A percentile compares a stretch with the other conserved stretches of the same genome.
These are phyloP conservation scores for Veloporphyrellus conicus DNA, from an alignment of 1,284 basidiomycete genomes.

Conservation along the genomic window DNA sequence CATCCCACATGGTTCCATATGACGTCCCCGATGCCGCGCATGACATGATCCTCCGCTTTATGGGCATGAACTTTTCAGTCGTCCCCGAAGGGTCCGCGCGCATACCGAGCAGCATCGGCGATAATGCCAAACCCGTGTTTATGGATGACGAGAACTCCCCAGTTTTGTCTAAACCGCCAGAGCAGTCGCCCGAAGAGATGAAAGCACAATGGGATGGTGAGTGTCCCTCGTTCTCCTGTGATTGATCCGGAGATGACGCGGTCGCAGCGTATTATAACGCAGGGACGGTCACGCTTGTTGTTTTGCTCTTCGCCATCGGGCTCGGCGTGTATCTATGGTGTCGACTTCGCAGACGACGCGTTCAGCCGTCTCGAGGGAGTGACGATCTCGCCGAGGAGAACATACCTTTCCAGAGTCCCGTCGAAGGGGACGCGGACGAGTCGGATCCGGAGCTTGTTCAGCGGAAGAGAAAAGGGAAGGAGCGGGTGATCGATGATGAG, in stretches of 20 bases:
- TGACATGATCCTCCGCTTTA: conserved; percentile 98
- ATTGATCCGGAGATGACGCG: background rate
- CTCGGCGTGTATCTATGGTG: conserved; percentile 75
- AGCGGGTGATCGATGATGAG: conserved; percentile 31
- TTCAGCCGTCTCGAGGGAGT: conserved; percentile 38
- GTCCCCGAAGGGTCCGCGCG: conserved; percentile 71
- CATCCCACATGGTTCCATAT: conserved; percentile 92
- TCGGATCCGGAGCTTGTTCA: conserved; percentile 29
- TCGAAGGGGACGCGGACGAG: conserved; percentile 35
- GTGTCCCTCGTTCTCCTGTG: conserved; percentile 15
- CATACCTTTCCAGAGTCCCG: conserved; percentile 45
- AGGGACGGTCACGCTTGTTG: conserved; percentile 78
- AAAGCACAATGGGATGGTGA: conserved; percentile 83
- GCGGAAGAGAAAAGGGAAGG: conserved; percentile 41
- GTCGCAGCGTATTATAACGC: conserved; percentile 83
- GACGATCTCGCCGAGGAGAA: conserved; percentile 43
- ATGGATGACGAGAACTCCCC: conserved; percentile 41
- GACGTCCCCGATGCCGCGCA: conserved; percentile 87
- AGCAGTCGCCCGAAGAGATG: conserved; percentile 59
- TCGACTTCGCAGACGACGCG: conserved; percentile 46
- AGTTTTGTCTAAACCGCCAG: conserved; percentile 35
- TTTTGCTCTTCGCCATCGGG: conserved; percentile 68
- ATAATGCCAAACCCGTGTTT: conserved; percentile 57
- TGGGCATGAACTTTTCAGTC: conserved; percentile 81
- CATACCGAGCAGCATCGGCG: conserved; percentile 75